A percentile compares a stretch with the other conserved stretches of the same genome.
These are phyloP conservation scores for Penicillium vulpinum DNA, from an alignment of 2,329 filamentous ascomycete genomes.

Conservation along the genomic window DNA sequence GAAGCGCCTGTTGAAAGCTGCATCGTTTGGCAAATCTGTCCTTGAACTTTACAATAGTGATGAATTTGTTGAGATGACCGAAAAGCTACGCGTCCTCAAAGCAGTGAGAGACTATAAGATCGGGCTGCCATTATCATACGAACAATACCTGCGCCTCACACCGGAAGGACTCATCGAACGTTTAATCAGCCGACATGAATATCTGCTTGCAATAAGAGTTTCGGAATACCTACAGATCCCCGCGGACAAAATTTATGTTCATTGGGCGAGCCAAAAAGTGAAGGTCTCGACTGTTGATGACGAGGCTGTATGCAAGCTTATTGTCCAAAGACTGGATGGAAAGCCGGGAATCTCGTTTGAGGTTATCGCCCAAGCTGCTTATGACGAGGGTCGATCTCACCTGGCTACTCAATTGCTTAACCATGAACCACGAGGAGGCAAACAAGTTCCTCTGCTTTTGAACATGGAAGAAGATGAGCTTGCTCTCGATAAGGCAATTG, in stretches of 20 bases:
- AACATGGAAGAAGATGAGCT: slow-evolving; percentile 96
- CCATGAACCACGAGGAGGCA: slow-evolving; percentile 90
- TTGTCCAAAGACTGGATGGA: slow-evolving; percentile 81
- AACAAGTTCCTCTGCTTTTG: slow-evolving; percentile 88
- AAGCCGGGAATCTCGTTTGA: slow-evolving; percentile 96
- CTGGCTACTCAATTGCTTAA: slow-evolving; percentile 89
- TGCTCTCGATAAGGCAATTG: slow-evolving; percentile 92
- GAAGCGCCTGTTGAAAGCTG: slow-evolving; percentile 91
- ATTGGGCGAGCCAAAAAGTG: slow-evolving; percentile 96
- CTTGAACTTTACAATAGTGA: slow-evolving; percentile 97
- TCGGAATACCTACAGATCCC: slow-evolving; percentile 84
- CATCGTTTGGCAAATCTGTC: slow-evolving; percentile 96
- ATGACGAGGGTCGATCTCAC: slow-evolving; percentile 86
- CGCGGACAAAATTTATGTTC: slow-evolving; percentile 87
- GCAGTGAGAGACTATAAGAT: slow-evolving; percentile 89
- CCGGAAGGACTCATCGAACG: slow-evolving; percentile 84
- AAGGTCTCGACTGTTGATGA: slow-evolving; percentile 81
- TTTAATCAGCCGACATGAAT: slow-evolving; percentile 85
- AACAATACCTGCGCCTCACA: slow-evolving; percentile 88
- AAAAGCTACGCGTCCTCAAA: slow-evolving; percentile 87
- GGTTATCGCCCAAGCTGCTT: slow-evolving; percentile 85
- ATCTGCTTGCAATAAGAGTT: slow-evolving; percentile 83
- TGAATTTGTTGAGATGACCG: slow-evolving; percentile 98
- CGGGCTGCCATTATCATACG: slow-evolving; percentile 85
- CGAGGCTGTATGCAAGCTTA: slow-evolving; percentile 78